phyloP scores from a whole-genome alignment of 441 rosid species.

The Croton laevigatus region DNA sequence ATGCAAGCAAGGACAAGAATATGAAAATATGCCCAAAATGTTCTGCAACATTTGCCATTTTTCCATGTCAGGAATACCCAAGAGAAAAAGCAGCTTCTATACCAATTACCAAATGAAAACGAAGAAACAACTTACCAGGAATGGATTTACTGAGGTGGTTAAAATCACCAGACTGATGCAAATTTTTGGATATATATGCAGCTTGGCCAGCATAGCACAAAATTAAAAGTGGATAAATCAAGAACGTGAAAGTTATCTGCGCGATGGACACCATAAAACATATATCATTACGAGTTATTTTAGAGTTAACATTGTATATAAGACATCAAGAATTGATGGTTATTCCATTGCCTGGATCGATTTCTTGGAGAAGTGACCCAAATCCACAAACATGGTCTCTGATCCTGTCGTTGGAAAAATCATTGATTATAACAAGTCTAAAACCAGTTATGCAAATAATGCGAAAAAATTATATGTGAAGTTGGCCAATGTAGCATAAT shows the following conservation, averaged over 20 bases:
- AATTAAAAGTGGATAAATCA: constrained; percentile 52
- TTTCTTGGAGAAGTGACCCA: constrained; percentile 67
- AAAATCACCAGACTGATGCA: constrained; percentile 21
- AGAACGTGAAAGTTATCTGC: constrained; percentile 51
- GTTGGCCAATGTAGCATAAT: background rate
- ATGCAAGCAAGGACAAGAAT: constrained; percentile 49
- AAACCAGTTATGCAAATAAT: too few species aligned
- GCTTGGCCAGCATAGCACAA: constrained; percentile 65
- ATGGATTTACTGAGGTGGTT: constrained; percentile 50
- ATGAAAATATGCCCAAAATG: constrained; percentile 39
- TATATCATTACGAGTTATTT: background rate
- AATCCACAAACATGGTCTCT: constrained; percentile 70
- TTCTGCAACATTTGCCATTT: constrained; percentile 33
- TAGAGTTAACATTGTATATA: background rate
- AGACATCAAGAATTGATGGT: background rate
- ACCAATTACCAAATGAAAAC: background rate
- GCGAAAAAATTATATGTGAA: too few species aligned
- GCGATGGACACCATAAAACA: constrained; percentile 13
- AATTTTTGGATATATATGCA: constrained; percentile 53
- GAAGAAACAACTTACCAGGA: constrained; percentile 37
- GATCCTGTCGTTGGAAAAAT: constrained; percentile 39
- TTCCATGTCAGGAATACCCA: constrained; percentile 19
- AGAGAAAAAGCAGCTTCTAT: constrained; percentile 4
- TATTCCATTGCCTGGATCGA: constrained; percentile 46
- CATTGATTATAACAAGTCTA: constrained; percentile 7